Conservation (phyloP, 108 stramenopile genomes). For the Poteriospumella lacustris region DNA sequence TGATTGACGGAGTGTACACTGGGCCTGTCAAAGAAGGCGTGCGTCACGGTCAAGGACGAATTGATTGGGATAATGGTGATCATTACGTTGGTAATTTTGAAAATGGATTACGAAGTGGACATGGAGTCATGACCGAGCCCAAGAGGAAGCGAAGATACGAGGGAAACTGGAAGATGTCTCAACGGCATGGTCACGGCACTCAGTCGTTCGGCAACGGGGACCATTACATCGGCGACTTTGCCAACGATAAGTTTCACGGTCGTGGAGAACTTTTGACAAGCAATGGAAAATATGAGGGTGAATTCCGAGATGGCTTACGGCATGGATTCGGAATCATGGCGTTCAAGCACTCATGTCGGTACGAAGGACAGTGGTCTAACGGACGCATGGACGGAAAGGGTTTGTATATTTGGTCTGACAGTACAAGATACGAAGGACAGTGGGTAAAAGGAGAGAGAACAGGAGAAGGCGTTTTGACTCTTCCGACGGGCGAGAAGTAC, state of each 20-base stretch:
- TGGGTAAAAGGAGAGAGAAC: conserved; percentile 18
- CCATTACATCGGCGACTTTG: conserved; percentile 1
- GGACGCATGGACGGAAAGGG: conserved; percentile 23
- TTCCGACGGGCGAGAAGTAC: conserved; percentile 21
- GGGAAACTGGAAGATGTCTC: conserved; percentile 4
- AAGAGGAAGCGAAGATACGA: not conserved
- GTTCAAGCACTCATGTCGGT: not conserved
- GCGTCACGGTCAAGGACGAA: conserved; percentile 3
- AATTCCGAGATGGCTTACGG: not conserved
- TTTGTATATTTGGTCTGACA: conserved; percentile 23
- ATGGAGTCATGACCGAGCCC: not conserved
- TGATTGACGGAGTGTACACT: conserved; percentile 12
- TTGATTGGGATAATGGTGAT: conserved; percentile 24
- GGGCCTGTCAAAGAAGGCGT: conserved; percentile 16
- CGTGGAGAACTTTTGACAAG: not conserved
- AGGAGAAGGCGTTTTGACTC: conserved; percentile 7
- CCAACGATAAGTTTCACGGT: conserved; percentile 7
- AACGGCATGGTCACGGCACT: not conserved
- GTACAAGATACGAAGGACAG: conserved; percentile 4
- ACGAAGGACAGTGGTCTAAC: conserved; percentile 21
- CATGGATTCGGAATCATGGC: conserved; percentile 20
- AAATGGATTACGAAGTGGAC: conserved; percentile 8
- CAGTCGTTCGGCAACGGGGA: not conserved
- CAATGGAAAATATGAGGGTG: not conserved
- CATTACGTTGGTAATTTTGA: conserved; percentile 12